These are phyloP conservation scores for Buddleja alternifolia DNA, from an alignment of 257 asterid genomes.

Conservation along the genomic window DNA sequence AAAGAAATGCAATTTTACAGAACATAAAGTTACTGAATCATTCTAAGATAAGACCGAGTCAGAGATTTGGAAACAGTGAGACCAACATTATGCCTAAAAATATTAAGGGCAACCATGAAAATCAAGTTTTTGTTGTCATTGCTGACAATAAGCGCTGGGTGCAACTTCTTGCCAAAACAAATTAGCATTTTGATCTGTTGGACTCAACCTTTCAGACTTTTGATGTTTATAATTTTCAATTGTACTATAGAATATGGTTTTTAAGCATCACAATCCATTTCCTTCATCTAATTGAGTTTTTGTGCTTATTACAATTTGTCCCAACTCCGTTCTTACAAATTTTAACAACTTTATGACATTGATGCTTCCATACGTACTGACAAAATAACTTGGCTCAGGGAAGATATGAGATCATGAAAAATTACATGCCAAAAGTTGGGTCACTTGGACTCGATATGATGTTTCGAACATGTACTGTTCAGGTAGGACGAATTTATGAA, in stretches of 20 bases:
- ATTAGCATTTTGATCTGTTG: neutral
- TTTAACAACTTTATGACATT: constrained; percentile 1
- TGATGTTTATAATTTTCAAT: too few relatives aligned
- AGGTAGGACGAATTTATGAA: constrained; percentile 48
- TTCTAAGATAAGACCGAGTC: too few relatives aligned
- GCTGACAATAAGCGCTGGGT: neutral
- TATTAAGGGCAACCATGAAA: too few relatives aligned
- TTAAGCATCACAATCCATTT: constrained; percentile 10
- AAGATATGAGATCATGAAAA: constrained; percentile 86
- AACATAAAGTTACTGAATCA: too few relatives aligned
- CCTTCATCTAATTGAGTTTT: constrained; percentile 13
- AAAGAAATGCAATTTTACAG: too few relatives aligned
- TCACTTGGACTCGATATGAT: constrained; percentile 96
- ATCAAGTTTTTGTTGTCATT: too few relatives aligned
- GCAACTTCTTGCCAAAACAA: neutral
- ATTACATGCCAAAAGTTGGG: constrained; percentile 99
- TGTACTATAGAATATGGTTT: neutral
- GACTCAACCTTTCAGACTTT: too few relatives aligned
- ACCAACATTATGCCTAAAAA: too few relatives aligned
- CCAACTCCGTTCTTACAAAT: neutral
- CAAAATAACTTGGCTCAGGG: constrained; percentile 62
- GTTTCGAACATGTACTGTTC: constrained; percentile 96
- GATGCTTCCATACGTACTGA: constrained; percentile 34
- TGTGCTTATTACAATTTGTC: constrained; percentile 5
- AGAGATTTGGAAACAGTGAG: too few relatives aligned